phyloP scores from a whole-genome alignment of 2,329 filamentous ascomycete genomes.

The Cytospora schulzeri region DNA sequence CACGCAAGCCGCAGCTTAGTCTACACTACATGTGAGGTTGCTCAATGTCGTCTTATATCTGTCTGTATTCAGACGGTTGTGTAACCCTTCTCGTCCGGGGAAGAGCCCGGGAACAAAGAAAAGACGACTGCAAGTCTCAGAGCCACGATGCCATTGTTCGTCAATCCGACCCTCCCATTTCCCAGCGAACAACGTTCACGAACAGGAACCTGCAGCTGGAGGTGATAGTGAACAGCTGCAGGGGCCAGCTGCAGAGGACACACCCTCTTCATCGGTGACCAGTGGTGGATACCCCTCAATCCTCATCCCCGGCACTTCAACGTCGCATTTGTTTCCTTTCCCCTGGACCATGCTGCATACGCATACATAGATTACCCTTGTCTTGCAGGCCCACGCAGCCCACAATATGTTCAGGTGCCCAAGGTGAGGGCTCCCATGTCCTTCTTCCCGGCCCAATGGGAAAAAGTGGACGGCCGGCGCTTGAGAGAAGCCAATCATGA shows the following conservation, averaged over 20 bases:
- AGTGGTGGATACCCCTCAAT: constrained; percentile 23
- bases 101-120: background rate
- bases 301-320: constrained; percentile 21
- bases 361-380: constrained; percentile 11
- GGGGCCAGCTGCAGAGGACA: constrained; percentile 14
- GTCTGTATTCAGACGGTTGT: constrained; percentile 9
- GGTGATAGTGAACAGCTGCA: constrained; percentile 27
- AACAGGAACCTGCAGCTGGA: constrained; percentile 15
- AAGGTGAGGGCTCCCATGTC: constrained; percentile 23
- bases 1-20: constrained; percentile 23
- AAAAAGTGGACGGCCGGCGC: constrained; percentile 24
- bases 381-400: constrained; percentile 12
- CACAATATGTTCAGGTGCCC: background rate
- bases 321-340: constrained; percentile 15
- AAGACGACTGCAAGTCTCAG: constrained; percentile 1
- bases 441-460: constrained; percentile 19
- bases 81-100: constrained; percentile 5
- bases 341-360: constrained; percentile 18
- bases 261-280: constrained; percentile 24
- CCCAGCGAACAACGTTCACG: constrained; percentile 11
- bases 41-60: constrained; percentile 13
- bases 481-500: constrained; percentile 25
- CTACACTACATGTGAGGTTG: constrained; percentile 20
- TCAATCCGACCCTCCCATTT: background rate
- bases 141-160: constrained; percentile 11